Conservation (phyloP, 768 basidiomycete species). For the Termitomyces titanicus region DNA sequence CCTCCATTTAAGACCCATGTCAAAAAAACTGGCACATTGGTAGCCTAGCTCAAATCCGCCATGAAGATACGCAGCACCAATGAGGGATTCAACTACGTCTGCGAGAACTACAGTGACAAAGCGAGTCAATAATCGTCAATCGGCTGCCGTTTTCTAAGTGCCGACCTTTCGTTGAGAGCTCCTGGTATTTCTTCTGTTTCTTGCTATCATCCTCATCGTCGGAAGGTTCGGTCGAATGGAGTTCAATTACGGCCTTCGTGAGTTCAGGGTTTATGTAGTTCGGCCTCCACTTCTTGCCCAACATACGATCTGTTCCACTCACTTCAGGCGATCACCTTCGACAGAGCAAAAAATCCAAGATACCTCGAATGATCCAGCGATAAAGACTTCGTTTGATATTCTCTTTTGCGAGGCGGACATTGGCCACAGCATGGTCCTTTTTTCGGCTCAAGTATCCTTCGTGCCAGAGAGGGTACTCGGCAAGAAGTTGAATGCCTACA, state of each 20-base stretch:
- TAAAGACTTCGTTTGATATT: constrained; percentile 49
- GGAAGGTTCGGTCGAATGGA: background rate
- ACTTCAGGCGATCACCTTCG: no score
- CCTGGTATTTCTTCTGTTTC: constrained; percentile 31
- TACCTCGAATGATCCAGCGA: constrained; percentile 68
- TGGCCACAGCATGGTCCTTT: constrained; percentile 75
- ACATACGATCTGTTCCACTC: constrained; percentile 35
- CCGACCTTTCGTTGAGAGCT: constrained; percentile 69
- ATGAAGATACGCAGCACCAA: constrained; percentile 73
- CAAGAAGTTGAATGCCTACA: constrained; percentile 56
- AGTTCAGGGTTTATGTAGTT: constrained; percentile 25
- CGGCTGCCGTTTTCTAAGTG: constrained; percentile 13
- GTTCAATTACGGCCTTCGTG: background rate
- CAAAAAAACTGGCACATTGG: constrained; percentile 56
- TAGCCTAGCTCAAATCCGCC: constrained; percentile 61
- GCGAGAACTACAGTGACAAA: constrained; percentile 49
- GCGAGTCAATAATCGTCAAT: background rate
- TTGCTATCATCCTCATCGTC: constrained; percentile 10
- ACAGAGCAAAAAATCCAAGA: background rate
- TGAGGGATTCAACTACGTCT: constrained; percentile 80
- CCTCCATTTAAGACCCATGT: constrained; percentile 58
- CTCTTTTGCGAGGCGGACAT: constrained; percentile 64
- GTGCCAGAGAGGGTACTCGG: constrained; percentile 70
- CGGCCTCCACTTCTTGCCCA: constrained; percentile 52
- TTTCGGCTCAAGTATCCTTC: constrained; percentile 69